Conservation (phyloP, 495 filamentous ascomycete species). For the Penicillium pancosmium region DNA sequence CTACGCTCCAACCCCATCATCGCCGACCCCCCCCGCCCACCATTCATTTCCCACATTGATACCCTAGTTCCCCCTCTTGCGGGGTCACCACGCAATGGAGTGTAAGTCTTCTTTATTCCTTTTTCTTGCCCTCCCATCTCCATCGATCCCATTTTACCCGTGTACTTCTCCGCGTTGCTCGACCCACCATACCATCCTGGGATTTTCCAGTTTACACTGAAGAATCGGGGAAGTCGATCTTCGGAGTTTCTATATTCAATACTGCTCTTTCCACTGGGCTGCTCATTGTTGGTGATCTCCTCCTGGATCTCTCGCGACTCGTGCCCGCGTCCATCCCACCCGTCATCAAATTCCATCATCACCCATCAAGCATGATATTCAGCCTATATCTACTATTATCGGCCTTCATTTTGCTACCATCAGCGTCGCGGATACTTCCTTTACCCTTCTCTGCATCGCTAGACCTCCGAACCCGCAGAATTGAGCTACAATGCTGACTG, state of each 20-base stretch:
- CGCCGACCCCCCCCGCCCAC: slow-evolving; percentile 27
- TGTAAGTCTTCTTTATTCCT: slow-evolving; percentile 47
- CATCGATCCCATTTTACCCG: slow-evolving; percentile 36
- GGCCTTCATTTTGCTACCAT: slow-evolving; percentile 28
- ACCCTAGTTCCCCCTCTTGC: slow-evolving; percentile 32
- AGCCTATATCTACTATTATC: slow-evolving; percentile 29
- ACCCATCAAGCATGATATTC: slow-evolving; percentile 42
- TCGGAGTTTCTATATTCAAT: slow-evolving; percentile 17
- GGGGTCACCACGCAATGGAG: slow-evolving; percentile 58
- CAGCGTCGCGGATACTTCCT: slow-evolving; percentile 43
- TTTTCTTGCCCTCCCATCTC: slow-evolving; percentile 21
- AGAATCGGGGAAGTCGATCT: slow-evolving; percentile 18
- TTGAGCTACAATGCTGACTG: slow-evolving; percentile 53
- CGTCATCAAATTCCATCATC: slow-evolving; percentile 47
- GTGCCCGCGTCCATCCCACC: slow-evolving; percentile 43
- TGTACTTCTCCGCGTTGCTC: slow-evolving; percentile 50
- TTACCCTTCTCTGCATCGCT: slow-evolving; percentile 25
- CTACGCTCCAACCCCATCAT: slow-evolving; percentile 14
- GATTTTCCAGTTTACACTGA: slow-evolving; percentile 20
- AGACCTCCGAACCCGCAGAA: slow-evolving; percentile 16
- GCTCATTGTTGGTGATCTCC: slow-evolving; percentile 28
- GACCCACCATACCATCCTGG: slow-evolving; percentile 47
- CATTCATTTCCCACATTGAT: slow-evolving; percentile 37
- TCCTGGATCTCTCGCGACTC: slow-evolving; percentile 32
- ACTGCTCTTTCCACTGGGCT: slow-evolving; percentile 19